These are phyloP conservation scores for Sesbania bispinosa DNA, from an alignment of 306 rosid genomes.

Conservation along the genomic window DNA sequence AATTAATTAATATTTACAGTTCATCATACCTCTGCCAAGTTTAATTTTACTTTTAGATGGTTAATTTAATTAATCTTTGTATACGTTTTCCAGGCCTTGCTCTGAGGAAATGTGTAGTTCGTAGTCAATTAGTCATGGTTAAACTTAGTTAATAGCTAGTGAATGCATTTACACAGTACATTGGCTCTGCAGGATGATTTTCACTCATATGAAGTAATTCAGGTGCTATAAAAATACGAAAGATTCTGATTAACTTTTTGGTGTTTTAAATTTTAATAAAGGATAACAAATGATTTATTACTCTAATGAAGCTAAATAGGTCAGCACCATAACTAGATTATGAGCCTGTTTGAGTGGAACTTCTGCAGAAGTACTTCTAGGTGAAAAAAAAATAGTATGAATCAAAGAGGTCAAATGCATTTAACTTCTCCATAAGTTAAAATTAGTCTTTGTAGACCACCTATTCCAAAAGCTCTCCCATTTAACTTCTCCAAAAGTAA, in stretches of 20 bases:
- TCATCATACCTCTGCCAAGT: background rate
- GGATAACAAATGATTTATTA: background rate
- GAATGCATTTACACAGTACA: background rate
- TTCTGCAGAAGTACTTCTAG: too few relatives aligned
- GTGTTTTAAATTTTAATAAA: background rate
- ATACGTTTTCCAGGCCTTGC: too few relatives aligned
- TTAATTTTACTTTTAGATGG: background rate
- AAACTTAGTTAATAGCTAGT: background rate
- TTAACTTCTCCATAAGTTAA: too few relatives aligned
- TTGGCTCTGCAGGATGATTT: background rate
- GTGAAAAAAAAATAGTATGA: too few relatives aligned
- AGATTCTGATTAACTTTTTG: background rate
- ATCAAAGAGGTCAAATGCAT: too few relatives aligned
- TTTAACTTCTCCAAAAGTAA: too few relatives aligned
- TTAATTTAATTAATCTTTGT: too few relatives aligned
- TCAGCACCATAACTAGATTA: too few relatives aligned
- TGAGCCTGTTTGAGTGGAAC: too few relatives aligned
- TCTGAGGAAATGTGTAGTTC: too few relatives aligned
- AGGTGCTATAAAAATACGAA: background rate
- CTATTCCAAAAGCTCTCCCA: too few relatives aligned
- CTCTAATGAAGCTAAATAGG: background rate
- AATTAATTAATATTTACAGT: background rate
- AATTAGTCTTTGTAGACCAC: too few relatives aligned
- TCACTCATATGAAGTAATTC: background rate
- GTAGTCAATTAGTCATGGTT: background rate